A percentile compares a stretch with the other conserved stretches of the same genome.
Evolutionary conservation across 129 eudicot species (phyloP).

Genomic region (Escallonia rubra): DNA sequence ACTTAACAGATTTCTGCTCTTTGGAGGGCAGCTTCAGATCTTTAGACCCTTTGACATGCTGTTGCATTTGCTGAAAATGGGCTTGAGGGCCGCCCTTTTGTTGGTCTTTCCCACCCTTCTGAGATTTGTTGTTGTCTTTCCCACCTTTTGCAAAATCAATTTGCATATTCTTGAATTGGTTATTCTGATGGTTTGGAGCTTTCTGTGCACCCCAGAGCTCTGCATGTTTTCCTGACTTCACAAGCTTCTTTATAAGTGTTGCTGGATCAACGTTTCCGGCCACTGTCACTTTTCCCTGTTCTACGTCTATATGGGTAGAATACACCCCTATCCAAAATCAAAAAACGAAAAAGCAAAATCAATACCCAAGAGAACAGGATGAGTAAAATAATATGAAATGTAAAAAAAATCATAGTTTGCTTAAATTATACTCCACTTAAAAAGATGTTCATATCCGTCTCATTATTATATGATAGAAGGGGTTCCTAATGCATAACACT

Average conservation of each 20-base stretch:
- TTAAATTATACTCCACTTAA: no score
- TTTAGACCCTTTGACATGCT: conserved; percentile 40
- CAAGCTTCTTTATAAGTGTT: conserved; percentile 63
- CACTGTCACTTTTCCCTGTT: conserved; percentile 77
- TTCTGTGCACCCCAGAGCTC: conserved; percentile 66
- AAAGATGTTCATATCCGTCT: no score
- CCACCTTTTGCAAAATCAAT: conserved; percentile 33
- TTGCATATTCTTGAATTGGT: conserved; percentile 59
- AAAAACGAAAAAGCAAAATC: background rate
- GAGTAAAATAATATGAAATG: background rate
- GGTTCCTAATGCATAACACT: no score
- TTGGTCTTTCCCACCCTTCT: conserved; percentile 41
- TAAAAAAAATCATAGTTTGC: no score
- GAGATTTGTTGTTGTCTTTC: conserved; percentile 40
- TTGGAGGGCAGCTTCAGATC: conserved; percentile 46
- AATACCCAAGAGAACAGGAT: conserved; percentile 9
- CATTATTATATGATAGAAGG: background rate
- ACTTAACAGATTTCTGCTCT: conserved; percentile 74
- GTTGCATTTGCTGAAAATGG: conserved; percentile 37
- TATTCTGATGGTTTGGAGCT: conserved; percentile 26
- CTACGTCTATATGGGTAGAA: conserved; percentile 52
- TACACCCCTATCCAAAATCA: conserved; percentile 53
- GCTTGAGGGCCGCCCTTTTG: background rate
- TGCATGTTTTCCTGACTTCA: conserved; percentile 80
- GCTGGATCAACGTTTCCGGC: conserved; percentile 74